These are phyloP conservation scores for Rosa persica DNA, from an alignment of 306 rosid genomes.

Conservation along the genomic window DNA sequence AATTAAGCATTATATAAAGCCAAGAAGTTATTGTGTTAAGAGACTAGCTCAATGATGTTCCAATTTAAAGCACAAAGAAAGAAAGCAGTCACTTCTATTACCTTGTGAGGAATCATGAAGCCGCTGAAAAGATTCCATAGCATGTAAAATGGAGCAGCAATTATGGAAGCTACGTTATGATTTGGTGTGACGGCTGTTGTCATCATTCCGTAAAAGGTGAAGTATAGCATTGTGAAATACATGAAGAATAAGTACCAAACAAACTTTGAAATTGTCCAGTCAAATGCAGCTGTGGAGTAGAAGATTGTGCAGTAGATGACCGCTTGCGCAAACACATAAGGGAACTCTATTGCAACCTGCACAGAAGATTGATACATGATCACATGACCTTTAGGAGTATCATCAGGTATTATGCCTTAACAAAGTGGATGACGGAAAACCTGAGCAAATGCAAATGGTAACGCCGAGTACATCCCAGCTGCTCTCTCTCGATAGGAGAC, in stretches of 20 bases:
- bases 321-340: constrained; percentile 86
- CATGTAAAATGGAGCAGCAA: constrained; percentile 97
- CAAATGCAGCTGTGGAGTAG: constrained; percentile 85
- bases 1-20: constrained; percentile 7
- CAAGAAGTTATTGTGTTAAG: background rate
- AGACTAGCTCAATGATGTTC: background rate
- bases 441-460: constrained; percentile 97
- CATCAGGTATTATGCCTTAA: constrained; percentile 12
- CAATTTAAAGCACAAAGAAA: background rate
- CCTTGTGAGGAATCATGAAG: constrained; percentile 98
- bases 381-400: constrained; percentile 26
- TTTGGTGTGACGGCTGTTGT: constrained; percentile 97
- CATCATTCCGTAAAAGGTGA: constrained; percentile 99
- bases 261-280: constrained; percentile 74
- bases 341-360: constrained; percentile 91
- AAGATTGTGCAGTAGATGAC: constrained; percentile 76
- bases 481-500: constrained; percentile 96
- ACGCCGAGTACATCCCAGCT: constrained; percentile 94
- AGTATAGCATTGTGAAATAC: constrained; percentile 94
- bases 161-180: constrained; percentile 87
- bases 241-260: constrained; percentile 89
- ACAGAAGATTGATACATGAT: constrained; percentile 15
- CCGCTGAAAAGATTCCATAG: constrained; percentile 99
- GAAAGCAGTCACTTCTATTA: constrained; percentile 34
- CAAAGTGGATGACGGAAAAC: constrained; percentile 35